Conservation (phyloP, 495 filamentous ascomycete genomes). For the Aspergillus asperescens region DNA sequence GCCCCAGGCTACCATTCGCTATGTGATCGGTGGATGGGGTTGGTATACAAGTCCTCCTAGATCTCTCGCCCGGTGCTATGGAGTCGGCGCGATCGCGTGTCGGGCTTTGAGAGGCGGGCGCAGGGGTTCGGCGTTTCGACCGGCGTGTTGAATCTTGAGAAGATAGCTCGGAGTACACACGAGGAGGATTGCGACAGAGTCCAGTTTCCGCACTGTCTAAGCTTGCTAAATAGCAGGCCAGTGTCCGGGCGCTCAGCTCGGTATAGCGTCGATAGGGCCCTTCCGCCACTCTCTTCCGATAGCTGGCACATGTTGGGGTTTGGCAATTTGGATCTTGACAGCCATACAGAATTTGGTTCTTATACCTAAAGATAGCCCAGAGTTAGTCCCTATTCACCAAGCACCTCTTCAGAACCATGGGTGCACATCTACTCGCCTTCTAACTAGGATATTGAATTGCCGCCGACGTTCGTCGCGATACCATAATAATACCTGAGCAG, state of each 20-base stretch:
- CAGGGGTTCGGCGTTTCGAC: slow-evolving; percentile 28
- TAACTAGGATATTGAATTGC: slow-evolving; percentile 49
- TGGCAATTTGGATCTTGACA: slow-evolving; percentile 65
- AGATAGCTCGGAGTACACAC: slow-evolving; percentile 27
- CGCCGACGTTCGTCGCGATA: slow-evolving; percentile 47
- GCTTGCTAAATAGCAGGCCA: slow-evolving; percentile 74
- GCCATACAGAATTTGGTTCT: slow-evolving; percentile 76
- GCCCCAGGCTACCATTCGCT: neutral
- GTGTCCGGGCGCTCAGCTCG: slow-evolving; percentile 62
- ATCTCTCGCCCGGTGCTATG: neutral
- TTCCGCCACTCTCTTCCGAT: slow-evolving; percentile 58
- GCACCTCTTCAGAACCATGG: neutral
- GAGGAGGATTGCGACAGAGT: slow-evolving; percentile 58
- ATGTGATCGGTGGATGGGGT: slow-evolving; percentile 2
- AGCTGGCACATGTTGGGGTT: slow-evolving; percentile 76
- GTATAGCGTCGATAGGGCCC: slow-evolving; percentile 70
- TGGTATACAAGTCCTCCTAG: neutral
- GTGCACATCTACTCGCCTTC: slow-evolving; percentile 33
- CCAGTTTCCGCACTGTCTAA: slow-evolving; percentile 70
- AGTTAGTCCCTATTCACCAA: slow-evolving; percentile 9
- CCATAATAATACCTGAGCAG: slow-evolving; percentile 41
- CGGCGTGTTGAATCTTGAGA: slow-evolving; percentile 25
- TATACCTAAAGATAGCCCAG: slow-evolving; percentile 53
- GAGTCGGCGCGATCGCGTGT: slow-evolving; percentile 8
- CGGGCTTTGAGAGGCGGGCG: slow-evolving; percentile 17